Evolutionary conservation across 1,139 yeast genomes (phyloP).

Genomic region (Diutina ranongensis): DNA sequence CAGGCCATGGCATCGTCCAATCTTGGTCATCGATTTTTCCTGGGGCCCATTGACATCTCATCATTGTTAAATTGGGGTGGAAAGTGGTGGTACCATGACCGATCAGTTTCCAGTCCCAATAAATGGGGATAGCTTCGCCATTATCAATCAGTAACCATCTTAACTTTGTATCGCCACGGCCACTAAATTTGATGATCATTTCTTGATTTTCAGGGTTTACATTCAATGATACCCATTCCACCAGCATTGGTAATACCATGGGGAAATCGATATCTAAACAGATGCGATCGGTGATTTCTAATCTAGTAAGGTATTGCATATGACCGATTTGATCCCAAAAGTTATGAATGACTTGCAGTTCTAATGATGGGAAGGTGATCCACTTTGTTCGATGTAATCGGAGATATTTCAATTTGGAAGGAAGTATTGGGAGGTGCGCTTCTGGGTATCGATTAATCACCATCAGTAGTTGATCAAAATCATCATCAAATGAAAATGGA

Average conservation of each 20-base stretch:
- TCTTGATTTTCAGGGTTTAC: not conserved
- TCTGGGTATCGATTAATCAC: not conserved
- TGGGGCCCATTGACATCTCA: conserved; percentile 4
- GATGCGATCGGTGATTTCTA: not conserved
- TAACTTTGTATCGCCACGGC: not conserved
- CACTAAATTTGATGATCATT: not conserved
- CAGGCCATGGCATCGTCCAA: conserved; percentile 1
- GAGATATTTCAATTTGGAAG: not conserved
- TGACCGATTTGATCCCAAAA: not conserved
- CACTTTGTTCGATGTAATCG: conserved; percentile 1
- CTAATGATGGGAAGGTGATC: conserved; percentile 1
- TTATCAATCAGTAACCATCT: not conserved
- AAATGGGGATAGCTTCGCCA: not conserved
- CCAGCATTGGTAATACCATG: conserved; percentile 3
- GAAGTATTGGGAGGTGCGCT: not conserved
- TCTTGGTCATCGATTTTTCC: not conserved
- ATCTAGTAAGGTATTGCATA: not conserved
- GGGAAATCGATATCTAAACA: not conserved
- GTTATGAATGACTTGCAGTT: not conserved
- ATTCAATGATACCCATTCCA: conserved; percentile 3
- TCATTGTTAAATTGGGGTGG: not conserved
- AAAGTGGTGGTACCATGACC: conserved; percentile 1
- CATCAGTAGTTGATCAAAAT: not conserved
- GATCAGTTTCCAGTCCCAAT: conserved; percentile 1
- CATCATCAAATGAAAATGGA: not conserved